Evolutionary conservation across 306 rosid species (phyloP).

Genomic region (Rubus idaeus): DNA sequence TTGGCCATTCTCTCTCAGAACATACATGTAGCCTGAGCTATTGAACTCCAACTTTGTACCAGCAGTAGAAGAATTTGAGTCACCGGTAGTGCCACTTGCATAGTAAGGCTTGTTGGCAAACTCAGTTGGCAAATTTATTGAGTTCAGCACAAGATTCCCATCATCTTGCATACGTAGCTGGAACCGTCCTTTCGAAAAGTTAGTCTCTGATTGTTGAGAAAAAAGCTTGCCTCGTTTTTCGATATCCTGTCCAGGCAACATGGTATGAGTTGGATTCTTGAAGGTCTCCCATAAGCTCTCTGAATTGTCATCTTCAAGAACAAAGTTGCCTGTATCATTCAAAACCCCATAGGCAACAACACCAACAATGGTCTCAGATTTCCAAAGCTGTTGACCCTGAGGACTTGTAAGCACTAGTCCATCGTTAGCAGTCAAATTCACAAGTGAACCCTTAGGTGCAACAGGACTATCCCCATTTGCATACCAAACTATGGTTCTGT

Average conservation of each 20-base stretch:
- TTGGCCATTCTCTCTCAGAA: constrained; percentile 29
- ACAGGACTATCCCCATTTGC: constrained; percentile 8
- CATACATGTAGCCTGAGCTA: constrained; percentile 34
- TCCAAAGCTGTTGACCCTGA: constrained; percentile 14
- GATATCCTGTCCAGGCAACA: constrained; percentile 46
- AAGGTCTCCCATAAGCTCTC: constrained; percentile 43
- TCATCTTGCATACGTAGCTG: constrained; percentile 27
- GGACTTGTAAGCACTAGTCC: constrained; percentile 10
- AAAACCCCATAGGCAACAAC: background rate
- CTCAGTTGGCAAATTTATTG: constrained; percentile 27
- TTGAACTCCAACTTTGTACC: constrained; percentile 39
- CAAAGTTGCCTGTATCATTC: constrained; percentile 22
- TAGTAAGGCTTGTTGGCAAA: background rate
- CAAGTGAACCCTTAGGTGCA: constrained; percentile 34
- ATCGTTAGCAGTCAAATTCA: background rate
- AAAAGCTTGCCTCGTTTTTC: constrained; percentile 19
- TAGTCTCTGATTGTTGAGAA: constrained; percentile 24
- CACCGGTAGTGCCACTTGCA: background rate
- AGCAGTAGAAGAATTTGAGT: constrained; percentile 3
- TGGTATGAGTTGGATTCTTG: constrained; percentile 44
- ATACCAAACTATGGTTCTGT: constrained; percentile 43
- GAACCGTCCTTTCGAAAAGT: constrained; percentile 43
- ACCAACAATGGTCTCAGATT: background rate
- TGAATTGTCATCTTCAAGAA: background rate
- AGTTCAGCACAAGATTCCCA: constrained; percentile 40